These are phyloP conservation scores for Medicago truncatula DNA, from an alignment of 306 rosid genomes.

Conservation along the genomic window DNA sequence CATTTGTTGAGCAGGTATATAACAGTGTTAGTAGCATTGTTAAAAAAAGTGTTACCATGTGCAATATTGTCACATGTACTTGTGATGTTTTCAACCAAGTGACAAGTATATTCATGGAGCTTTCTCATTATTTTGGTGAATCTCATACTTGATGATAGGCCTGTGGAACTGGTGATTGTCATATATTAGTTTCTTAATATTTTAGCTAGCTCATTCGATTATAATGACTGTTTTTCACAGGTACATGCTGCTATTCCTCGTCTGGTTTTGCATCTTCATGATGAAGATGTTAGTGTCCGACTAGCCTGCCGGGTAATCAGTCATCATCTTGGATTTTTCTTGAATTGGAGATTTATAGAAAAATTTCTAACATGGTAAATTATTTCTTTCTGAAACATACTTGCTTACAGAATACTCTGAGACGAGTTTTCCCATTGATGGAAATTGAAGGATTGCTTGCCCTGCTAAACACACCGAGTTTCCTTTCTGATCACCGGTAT, in stretches of 20 bases:
- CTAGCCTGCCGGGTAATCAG: conserved; percentile 93
- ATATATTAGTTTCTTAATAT: conserved; percentile 28
- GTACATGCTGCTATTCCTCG: conserved; percentile 89
- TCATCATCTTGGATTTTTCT: conserved; percentile 42
- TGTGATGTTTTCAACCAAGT: too few species aligned
- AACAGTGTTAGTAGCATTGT: not conserved
- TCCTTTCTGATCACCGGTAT: conserved; percentile 91
- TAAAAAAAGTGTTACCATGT: too few species aligned
- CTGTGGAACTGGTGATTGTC: not conserved
- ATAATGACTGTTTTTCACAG: conserved; percentile 49
- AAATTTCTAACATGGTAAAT: conserved; percentile 32
- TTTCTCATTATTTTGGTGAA: too few species aligned
- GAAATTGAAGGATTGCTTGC: conserved; percentile 65
- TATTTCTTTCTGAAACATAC: conserved; percentile 18
- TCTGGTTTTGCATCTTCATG: conserved; percentile 86
- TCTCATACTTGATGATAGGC: too few species aligned
- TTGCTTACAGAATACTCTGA: conserved; percentile 67
- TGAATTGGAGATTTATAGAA: conserved; percentile 25
- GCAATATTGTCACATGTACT: too few species aligned
- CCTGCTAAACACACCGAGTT: conserved; percentile 63
- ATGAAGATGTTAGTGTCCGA: conserved; percentile 74
- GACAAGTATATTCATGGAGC: too few species aligned
- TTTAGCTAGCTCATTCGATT: conserved; percentile 33
- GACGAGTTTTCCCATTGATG: conserved; percentile 68
- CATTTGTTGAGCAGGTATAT: conserved; percentile 91